Conservation (phyloP, 2,329 filamentous ascomycete species). For the Colletotrichum liaoningense region DNA sequence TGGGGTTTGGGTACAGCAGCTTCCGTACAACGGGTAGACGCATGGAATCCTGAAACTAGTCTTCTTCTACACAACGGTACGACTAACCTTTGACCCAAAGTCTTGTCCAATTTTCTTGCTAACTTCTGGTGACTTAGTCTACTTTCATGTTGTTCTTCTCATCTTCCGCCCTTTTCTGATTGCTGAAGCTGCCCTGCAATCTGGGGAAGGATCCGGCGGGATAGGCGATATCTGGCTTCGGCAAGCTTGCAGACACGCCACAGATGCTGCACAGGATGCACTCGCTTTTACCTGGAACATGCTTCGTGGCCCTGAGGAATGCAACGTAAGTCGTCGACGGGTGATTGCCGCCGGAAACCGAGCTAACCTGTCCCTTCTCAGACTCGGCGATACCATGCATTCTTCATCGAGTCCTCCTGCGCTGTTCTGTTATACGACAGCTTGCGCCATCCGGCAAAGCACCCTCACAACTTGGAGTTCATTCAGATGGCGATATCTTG, state of each 20-base stretch:
- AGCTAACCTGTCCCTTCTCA: not conserved
- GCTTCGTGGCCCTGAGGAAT: constrained; percentile 20
- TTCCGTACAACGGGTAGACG: not conserved
- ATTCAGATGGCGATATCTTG: constrained; percentile 28
- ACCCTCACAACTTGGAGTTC: constrained; percentile 37
- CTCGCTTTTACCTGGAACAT: constrained; percentile 37
- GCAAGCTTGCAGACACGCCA: constrained; percentile 43
- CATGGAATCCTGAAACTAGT: constrained; percentile 26
- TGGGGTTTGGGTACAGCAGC: constrained; percentile 13
- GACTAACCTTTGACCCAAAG: not conserved
- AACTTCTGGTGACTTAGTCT: not conserved
- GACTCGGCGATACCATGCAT: constrained; percentile 39
- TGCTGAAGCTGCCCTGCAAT: constrained; percentile 28
- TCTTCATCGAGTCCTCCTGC: constrained; percentile 44
- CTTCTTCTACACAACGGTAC: constrained; percentile 22
- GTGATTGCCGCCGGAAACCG: not conserved
- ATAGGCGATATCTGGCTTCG: constrained; percentile 44
- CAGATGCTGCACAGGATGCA: constrained; percentile 44
- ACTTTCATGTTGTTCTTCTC: constrained; percentile 20
- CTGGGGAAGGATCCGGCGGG: constrained; percentile 22
- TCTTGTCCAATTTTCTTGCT: not conserved
- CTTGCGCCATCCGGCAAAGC: constrained; percentile 42
- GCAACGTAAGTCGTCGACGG: not conserved
- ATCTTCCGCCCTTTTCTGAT: constrained; percentile 30
- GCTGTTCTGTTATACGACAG: constrained; percentile 45